These are phyloP conservation scores for Clonostachys byssicola DNA, from an alignment of 2,329 filamentous ascomycete species.

Conservation along the genomic window DNA sequence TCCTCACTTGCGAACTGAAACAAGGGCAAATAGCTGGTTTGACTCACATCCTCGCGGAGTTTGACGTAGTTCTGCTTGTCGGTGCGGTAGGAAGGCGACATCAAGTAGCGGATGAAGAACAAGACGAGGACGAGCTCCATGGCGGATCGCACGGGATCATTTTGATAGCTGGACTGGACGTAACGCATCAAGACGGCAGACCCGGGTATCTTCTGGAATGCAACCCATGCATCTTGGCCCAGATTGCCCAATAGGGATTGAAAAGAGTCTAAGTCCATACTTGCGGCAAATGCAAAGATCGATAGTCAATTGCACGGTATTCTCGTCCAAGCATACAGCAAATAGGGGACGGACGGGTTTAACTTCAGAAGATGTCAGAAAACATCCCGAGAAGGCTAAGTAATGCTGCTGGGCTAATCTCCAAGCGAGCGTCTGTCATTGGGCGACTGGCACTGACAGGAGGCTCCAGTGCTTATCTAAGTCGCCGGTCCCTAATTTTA, in stretches of 20 bases:
- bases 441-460: too few species aligned
- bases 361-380: too few species aligned
- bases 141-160: constrained; percentile 89
- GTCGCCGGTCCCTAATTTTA: too few species aligned
- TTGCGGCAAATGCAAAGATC: background rate
- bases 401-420: too few species aligned
- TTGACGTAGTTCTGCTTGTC: constrained; percentile 86
- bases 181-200: constrained; percentile 93
- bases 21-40: background rate
- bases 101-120: constrained; percentile 90
- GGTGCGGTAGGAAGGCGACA: constrained; percentile 89
- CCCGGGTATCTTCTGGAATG: constrained; percentile 88
- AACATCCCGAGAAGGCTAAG: too few species aligned
- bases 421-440: too few species aligned
- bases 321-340: too few species aligned
- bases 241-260: constrained; percentile 45
- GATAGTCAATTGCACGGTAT: background rate
- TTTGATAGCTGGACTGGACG: constrained; percentile 95
- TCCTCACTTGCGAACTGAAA: constrained; percentile 16
- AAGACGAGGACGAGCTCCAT: constrained; percentile 92
- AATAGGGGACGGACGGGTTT: too few species aligned
- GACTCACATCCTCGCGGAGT: constrained; percentile 69
- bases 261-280: constrained; percentile 61
- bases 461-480: too few species aligned
- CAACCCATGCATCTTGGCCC: constrained; percentile 49